These are phyloP conservation scores for Salix exigua DNA, from an alignment of 345 rosid genomes.

Conservation along the genomic window DNA sequence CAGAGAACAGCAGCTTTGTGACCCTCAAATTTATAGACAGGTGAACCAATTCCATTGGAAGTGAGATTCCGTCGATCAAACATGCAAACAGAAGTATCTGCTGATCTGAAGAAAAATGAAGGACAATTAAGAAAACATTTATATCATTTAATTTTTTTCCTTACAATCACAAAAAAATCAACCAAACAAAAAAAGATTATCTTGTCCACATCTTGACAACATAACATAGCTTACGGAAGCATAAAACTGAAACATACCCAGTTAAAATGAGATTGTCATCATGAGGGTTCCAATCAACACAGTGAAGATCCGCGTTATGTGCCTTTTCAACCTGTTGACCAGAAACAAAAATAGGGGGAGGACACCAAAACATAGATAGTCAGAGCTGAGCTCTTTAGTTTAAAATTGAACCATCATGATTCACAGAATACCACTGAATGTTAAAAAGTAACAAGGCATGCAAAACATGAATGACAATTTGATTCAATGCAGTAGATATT, in stretches of 20 bases:
- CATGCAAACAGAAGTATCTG: slow-evolving; percentile 87
- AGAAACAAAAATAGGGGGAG: not conserved
- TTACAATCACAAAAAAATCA: not conserved
- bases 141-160: not conserved
- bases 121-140: slow-evolving; percentile 4
- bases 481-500: not conserved
- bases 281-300: slow-evolving; percentile 97
- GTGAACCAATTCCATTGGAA: slow-evolving; percentile 72
- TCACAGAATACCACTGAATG: not conserved
- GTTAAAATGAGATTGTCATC: slow-evolving; percentile 83
- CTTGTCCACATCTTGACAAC: not conserved
- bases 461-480: not conserved
- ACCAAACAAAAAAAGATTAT: not conserved
- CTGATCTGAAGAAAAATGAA: slow-evolving; percentile 55
- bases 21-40: slow-evolving; percentile 77
- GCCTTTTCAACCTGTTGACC: slow-evolving; percentile 80
- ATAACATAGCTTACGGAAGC: slow-evolving; percentile 3
- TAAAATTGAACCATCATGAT: not conserved
- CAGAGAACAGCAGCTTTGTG: slow-evolving; percentile 88
- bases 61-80: slow-evolving; percentile 84
- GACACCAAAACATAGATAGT: not conserved
- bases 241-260: slow-evolving; percentile 49
- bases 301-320: slow-evolving; percentile 92
- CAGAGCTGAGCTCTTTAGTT: not conserved
- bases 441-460: not conserved